Conservation (phyloP, 805 yeast species). For the Saturnispora quitensis region DNA sequence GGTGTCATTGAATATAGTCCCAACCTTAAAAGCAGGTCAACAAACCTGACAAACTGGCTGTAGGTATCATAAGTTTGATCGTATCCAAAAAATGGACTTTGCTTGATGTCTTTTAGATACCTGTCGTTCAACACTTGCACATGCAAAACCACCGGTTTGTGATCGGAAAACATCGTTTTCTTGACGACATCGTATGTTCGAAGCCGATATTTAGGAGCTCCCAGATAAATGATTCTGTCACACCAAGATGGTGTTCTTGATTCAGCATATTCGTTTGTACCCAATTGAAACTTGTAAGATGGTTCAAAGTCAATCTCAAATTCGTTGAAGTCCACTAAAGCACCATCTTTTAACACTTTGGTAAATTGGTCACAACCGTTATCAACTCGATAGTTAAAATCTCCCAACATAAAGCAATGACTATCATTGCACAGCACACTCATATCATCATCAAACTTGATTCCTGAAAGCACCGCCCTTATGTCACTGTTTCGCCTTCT, state of each 20-base stretch:
- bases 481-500: constrained; percentile 46
- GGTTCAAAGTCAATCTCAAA: constrained; percentile 61
- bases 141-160: constrained; percentile 61
- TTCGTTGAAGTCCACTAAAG: constrained; percentile 62
- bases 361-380: constrained; percentile 6
- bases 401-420: constrained; percentile 75
- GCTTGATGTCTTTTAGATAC: not conserved
- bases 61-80: not conserved
- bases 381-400: constrained; percentile 62
- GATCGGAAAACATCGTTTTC: constrained; percentile 56
- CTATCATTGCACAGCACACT: constrained; percentile 41
- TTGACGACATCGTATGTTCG: constrained; percentile 41
- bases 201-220: constrained; percentile 29
- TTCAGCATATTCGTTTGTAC: constrained; percentile 37
- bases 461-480: constrained; percentile 37
- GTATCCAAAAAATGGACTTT: constrained; percentile 1
- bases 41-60: not conserved
- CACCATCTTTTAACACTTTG: constrained; percentile 20
- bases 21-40: constrained; percentile 1
- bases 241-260: constrained; percentile 84
- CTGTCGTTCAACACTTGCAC: constrained; percentile 35
- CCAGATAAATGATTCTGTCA: constrained; percentile 63
- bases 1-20: not conserved
- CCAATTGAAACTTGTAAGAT: constrained; percentile 59
- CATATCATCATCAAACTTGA: constrained; percentile 51